These are phyloP conservation scores for Aquanectria penicillioides DNA, from an alignment of 2,329 filamentous ascomycete genomes.

Conservation along the genomic window DNA sequence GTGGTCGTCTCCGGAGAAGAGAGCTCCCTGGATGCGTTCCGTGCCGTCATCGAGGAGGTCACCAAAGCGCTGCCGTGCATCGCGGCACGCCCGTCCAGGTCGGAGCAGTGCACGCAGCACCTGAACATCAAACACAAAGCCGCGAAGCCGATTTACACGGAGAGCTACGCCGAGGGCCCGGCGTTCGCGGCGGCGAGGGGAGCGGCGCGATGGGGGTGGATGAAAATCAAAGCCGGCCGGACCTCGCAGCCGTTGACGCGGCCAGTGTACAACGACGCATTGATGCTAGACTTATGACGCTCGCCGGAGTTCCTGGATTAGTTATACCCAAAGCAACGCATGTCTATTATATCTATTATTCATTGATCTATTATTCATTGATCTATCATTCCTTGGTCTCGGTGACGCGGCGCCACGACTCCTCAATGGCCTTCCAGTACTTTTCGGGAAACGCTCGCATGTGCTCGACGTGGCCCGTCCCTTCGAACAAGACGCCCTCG, in stretches of 20 bases:
- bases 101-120: background rate
- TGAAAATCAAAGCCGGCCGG: too few species aligned
- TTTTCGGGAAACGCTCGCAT: slow-evolving; percentile 64
- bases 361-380: slow-evolving; percentile 10
- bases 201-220: background rate
- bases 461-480: slow-evolving; percentile 69
- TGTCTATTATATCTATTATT: background rate
- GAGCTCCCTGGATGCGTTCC: background rate
- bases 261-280: too few species aligned
- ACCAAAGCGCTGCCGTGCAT: background rate
- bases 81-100: background rate
- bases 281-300: too few species aligned
- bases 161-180: background rate
- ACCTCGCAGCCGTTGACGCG: too few species aligned
- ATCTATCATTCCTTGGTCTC: too few species aligned
- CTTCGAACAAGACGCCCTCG: slow-evolving; percentile 63
- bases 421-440: slow-evolving; percentile 64
- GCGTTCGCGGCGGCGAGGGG: background rate
- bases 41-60: background rate
- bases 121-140: background rate
- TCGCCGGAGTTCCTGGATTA: too few species aligned
- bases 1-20: background rate
- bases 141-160: background rate
- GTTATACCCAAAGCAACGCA: too few species aligned
- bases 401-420: slow-evolving; percentile 41